Conservation (phyloP, 2,329 filamentous ascomycete genomes). For the Xenoacremonium recifei region DNA sequence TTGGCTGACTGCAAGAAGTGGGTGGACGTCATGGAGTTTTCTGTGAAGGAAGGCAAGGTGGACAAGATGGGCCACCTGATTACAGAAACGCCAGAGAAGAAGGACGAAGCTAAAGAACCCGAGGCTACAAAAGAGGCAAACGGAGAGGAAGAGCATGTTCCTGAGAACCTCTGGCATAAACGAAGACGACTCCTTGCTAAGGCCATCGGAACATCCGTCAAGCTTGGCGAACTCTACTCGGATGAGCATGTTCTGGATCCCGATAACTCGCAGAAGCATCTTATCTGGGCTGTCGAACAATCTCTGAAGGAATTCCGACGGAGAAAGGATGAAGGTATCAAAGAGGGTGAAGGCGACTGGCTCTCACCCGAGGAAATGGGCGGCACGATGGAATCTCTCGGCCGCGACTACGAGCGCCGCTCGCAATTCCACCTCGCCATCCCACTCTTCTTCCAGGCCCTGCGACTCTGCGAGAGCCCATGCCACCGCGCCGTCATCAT, state of each 20-base stretch:
- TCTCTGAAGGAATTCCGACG: conserved; percentile 71
- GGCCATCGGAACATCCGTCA: conserved; percentile 73
- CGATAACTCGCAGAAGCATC: conserved; percentile 68
- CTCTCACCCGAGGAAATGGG: conserved; percentile 70
- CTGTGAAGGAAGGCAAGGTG: conserved; percentile 45
- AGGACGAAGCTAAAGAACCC: not conserved
- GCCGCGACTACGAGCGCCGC: conserved; percentile 70
- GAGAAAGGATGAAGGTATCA: conserved; percentile 64
- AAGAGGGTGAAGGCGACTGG: conserved; percentile 70
- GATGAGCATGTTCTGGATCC: conserved; percentile 72
- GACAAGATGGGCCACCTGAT: conserved; percentile 37
- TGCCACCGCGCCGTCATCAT: conserved; percentile 84
- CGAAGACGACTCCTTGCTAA: conserved; percentile 70
- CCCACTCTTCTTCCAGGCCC: conserved; percentile 82
- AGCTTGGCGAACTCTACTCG: conserved; percentile 81
- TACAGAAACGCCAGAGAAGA: conserved; percentile 2
- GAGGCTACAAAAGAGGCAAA: conserved; percentile 18
- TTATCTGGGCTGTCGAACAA: conserved; percentile 81
- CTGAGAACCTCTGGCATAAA: conserved; percentile 54
- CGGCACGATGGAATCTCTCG: conserved; percentile 73
- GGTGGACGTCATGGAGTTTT: conserved; percentile 54
- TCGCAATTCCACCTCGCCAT: conserved; percentile 78
- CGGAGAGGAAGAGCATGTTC: conserved; percentile 23
- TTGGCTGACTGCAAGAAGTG: conserved; percentile 65
- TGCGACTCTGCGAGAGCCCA: conserved; percentile 62